These are phyloP conservation scores for Botrytis paeoniae DNA, from an alignment of 2,329 filamentous ascomycete species.

Conservation along the genomic window DNA sequence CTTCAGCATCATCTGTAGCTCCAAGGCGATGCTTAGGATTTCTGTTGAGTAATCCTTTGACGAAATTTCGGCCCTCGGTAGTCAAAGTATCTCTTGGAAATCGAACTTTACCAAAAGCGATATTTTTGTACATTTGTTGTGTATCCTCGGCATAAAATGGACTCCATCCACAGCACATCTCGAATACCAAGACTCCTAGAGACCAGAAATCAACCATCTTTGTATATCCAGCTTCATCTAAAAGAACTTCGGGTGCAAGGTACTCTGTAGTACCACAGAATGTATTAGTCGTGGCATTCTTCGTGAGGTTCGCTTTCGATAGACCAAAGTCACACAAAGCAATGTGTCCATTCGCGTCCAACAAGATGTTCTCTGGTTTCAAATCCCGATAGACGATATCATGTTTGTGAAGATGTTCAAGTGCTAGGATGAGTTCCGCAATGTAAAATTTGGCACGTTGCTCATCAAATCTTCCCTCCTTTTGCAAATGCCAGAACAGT, in stretches of 20 bases:
- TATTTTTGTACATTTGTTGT: slow-evolving; percentile 99
- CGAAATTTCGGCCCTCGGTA: slow-evolving; percentile 93
- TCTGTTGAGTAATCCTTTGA: slow-evolving; percentile 93
- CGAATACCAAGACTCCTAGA: slow-evolving; percentile 92
- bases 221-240: slow-evolving; percentile 96
- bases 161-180: slow-evolving; percentile 99
- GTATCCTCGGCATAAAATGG: slow-evolving; percentile 99
- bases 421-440: slow-evolving; percentile 89
- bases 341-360: slow-evolving; percentile 97
- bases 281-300: slow-evolving; percentile 97
- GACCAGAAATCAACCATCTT: slow-evolving; percentile 99
- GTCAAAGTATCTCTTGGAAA: slow-evolving; percentile 94
- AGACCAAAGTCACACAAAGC: slow-evolving; percentile 96
- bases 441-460: slow-evolving; percentile 98
- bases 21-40: slow-evolving; percentile 95
- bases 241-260: slow-evolving; percentile 86
- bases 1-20: slow-evolving; percentile 85
- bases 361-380: slow-evolving; percentile 94
- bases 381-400: slow-evolving; percentile 97
- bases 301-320: slow-evolving; percentile 94
- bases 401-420: slow-evolving; percentile 93
- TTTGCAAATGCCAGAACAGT: slow-evolving; percentile 97
- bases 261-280: slow-evolving; percentile 99
- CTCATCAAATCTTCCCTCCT: slow-evolving; percentile 93
- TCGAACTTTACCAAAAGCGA: slow-evolving; percentile 95